Evolutionary conservation across 2,329 filamentous ascomycete species (phyloP).

Genomic region (Aureobasidium sp.): DNA sequence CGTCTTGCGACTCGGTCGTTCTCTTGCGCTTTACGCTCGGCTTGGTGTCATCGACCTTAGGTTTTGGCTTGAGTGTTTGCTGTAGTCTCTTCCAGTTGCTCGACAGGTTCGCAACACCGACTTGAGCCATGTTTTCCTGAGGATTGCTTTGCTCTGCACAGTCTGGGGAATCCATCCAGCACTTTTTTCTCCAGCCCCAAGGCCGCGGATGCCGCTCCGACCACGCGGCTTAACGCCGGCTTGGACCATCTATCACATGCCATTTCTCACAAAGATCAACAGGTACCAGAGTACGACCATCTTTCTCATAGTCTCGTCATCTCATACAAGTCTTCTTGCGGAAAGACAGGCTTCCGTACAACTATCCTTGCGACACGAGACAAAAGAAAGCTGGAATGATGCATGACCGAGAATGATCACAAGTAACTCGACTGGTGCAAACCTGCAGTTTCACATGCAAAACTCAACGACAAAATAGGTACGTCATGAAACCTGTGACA

Average conservation of each 20-base stretch:
- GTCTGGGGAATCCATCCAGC: neutral
- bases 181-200: neutral
- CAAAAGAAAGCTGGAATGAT: neutral
- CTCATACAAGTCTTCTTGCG: neutral
- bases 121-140: neutral
- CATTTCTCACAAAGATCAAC: neutral
- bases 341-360: neutral
- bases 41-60: constrained; percentile 16
- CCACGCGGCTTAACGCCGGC: constrained; percentile 2
- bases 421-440: neutral
- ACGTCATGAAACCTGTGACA: neutral
- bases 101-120: constrained; percentile 33
- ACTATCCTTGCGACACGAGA: neutral
- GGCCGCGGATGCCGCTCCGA: neutral
- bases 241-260: constrained; percentile 1
- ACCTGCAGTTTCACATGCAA: neutral
- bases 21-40: constrained; percentile 30
- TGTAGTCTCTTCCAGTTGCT: constrained; percentile 76
- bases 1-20: constrained; percentile 20
- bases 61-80: constrained; percentile 41
- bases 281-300: neutral
- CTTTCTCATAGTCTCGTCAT: neutral
- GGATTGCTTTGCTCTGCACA: neutral
- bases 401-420: neutral
- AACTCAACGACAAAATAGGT: neutral